A percentile compares a stretch with the other conserved stretches of the same genome.
Conservation (phyloP, 75 land plant genomes). For the Picea glauca region DNA sequence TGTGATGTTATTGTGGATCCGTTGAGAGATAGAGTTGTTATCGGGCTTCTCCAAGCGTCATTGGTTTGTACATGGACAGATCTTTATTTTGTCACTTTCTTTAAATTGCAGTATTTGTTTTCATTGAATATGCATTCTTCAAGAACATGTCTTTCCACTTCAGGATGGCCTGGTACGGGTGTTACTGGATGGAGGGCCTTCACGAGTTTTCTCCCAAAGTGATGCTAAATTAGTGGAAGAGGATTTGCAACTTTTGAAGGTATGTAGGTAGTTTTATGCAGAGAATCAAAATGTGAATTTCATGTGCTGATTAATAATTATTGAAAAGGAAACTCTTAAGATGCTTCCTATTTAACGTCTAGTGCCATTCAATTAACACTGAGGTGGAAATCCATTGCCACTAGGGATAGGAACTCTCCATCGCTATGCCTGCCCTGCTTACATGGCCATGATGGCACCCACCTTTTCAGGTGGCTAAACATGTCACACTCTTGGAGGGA, state of each 20-base stretch:
- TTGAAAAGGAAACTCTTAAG: background rate
- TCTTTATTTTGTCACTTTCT: constrained; percentile 8
- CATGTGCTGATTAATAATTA: background rate
- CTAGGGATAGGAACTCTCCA: background rate
- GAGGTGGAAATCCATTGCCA: background rate
- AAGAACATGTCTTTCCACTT: background rate
- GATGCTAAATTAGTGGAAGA: constrained; percentile 84
- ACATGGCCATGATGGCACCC: background rate
- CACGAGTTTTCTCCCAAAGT: constrained; percentile 60
- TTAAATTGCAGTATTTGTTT: background rate
- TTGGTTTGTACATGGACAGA: constrained; percentile 40
- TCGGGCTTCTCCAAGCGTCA: constrained; percentile 91
- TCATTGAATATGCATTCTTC: background rate
- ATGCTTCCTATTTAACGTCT: background rate
- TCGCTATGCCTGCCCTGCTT: background rate
- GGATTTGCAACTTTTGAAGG: constrained; percentile 86
- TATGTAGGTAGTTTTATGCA: constrained; percentile 18
- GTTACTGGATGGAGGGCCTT: constrained; percentile 90
- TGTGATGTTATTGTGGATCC: constrained; percentile 89
- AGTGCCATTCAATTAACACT: background rate
- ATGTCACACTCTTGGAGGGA: too few relatives aligned
- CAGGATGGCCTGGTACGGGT: constrained; percentile 90
- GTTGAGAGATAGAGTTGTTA: constrained; percentile 85
- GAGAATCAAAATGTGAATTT: background rate
- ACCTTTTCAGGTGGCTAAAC: background rate